Evolutionary conservation across 1,284 basidiomycete species (phyloP), one percentile per base, ranked within the genome.

Genomic region (Termitomyces sp.): DNA sequence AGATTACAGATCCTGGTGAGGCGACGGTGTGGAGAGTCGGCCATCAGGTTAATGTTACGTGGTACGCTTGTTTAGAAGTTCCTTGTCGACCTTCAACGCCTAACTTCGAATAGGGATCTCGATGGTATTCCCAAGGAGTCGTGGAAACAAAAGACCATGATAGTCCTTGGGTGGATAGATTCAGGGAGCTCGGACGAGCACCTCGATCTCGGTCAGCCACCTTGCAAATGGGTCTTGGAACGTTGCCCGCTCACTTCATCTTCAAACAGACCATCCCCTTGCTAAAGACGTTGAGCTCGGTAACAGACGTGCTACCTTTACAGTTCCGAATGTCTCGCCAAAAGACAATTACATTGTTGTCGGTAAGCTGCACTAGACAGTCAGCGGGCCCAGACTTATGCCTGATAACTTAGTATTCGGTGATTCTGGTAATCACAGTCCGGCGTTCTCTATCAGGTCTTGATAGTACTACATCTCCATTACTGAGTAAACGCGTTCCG

Each of bases 391-490:
- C 16, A 39, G 43, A 43, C 24, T 30, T 2, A 24, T 48, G 18
- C 37, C 39, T 11, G 10, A 11, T 19, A 24, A 46, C 24, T 28
- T 39, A 76, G 74, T 75, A 41, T 62, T 75, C 13, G 74, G 73
- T 9, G 72, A 75, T 57, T 76, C 73, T 9, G 73, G 73, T 19
- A 75, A 76, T 60, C 61, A 60, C 38, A 74, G 72, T 50, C 70
- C 69, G 13, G 53, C 52, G 49, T 74, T 75, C 61, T 37, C 44
- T 50, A 57, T 57, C 34, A 46, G 13, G 13, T 7, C 13, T 28
- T 52, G 39, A 43, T 24, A 31, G 21, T 40, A 41, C 14, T 51
- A 37, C 16, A 21, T 43, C 50, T 39, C 10, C 24, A 54, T 45
- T 33, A 44, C 21, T 24, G 3, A n/a, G n/a, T n/a, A n/a, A n/a